Conservation (phyloP, 208 protist species). For the Endotrypanum monterogeii region DNA sequence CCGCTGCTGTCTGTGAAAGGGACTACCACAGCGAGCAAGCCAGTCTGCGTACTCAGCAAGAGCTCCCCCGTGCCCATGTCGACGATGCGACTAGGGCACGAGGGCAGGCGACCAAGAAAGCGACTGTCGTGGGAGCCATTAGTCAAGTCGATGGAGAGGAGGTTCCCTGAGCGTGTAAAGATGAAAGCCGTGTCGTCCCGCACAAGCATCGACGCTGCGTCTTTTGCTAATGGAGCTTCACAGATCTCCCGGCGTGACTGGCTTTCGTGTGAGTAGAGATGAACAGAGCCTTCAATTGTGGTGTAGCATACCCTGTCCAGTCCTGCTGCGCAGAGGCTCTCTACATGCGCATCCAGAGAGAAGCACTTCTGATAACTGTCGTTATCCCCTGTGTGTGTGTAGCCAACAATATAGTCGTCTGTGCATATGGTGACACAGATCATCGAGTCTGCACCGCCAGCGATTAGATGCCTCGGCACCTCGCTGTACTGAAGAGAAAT, state of each 20-base stretch:
- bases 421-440: neutral
- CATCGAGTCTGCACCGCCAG: neutral
- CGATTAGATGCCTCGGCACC: constrained; percentile 4
- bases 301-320: constrained; percentile 11
- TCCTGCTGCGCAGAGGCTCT: neutral
- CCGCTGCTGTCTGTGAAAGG: neutral
- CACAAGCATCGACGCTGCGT: constrained; percentile 2
- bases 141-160: constrained; percentile 8
- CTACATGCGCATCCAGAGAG: neutral
- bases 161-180: constrained; percentile 10
- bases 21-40: constrained; percentile 8
- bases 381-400: neutral
- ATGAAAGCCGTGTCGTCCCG: constrained; percentile 7
- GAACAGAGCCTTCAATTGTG: constrained; percentile 3
- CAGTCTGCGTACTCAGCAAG: constrained; percentile 7
- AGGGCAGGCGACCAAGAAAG: neutral
- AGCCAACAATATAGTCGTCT: constrained; percentile 17
- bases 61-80: constrained; percentile 1
- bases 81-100: neutral
- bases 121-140: neutral
- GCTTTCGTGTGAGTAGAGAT: constrained; percentile 16
- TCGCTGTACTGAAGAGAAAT: constrained; percentile 5
- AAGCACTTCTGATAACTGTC: constrained; percentile 8
- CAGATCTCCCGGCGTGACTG: constrained; percentile 5
- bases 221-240: neutral